Evolutionary conservation across 208 protist genomes (phyloP), one percentile per base, ranked within the genome.

Genomic region (Wallacemonas sp.): DNA sequence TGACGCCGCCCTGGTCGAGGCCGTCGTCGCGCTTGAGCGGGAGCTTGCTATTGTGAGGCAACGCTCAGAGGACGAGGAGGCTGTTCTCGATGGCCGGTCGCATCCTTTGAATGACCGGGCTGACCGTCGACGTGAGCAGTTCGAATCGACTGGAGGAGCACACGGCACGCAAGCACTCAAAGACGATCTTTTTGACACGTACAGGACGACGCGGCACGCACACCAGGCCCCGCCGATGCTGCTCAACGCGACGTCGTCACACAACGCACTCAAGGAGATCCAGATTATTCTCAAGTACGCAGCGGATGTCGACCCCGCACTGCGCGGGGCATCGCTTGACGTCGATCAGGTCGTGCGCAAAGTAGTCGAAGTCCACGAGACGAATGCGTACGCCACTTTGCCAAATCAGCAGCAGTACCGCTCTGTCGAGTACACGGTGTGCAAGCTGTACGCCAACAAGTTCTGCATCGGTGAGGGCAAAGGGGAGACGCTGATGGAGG

Each of bases 261-360:
- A 70, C 34, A 94, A 94, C 70, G 83, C 91, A 15, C 71, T 96
- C 17, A 93, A 93, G 53, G 91, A 96, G 70, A 75, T 75, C 17
- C 91, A 96, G 62, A 74, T 96, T n/a, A 83, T 96, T 30, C 79
- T 96, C 24, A 73, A 79, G 47, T 94, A 96, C 68, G 88, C 79
- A 22, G 81, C 85, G 17, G 70, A 81, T 74, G 73, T 94, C 1
- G 41, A 81, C 11, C 51, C 49, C 5, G 31, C 49, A 17, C 72
- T 96, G 49, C 75, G 79, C 1, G 55, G 62, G 24, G 56, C 73
- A 1, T 78, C 84, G 14, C 88, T 96, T 51, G 88, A 96, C 58
- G 88, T 96, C 22, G 91, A 96, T 38, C 86, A 93, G 72, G 72
- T 88, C 0, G 64, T 96, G 31, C 75, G 88, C n/a, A 75, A 72